Evolutionary conservation across 805 yeast genomes (phyloP), one percentile per base, ranked within the genome.

Genomic region (Candida maesae): DNA sequence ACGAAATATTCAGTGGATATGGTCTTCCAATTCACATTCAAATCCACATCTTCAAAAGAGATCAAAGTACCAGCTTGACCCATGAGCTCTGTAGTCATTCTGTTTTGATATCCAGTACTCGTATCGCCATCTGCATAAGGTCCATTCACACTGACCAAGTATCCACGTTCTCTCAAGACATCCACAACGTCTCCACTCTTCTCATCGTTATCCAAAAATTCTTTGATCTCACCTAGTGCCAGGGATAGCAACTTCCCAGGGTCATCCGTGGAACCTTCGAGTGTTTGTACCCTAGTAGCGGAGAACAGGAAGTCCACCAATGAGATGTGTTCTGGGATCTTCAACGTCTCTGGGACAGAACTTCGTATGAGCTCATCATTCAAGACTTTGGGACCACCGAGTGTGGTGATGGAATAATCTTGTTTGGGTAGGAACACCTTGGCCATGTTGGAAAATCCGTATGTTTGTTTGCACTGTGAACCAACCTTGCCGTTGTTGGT

Each of bases 261-360:
- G 21, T 43, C 46, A 7, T 39, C 43, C 2, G 38, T 26, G 8
- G 39, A 17, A 1, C 38, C 43, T 6, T 43, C 46, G 6, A 43
- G 19, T 16, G 31, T 35, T n/a, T 43, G 36, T 20, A 43, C 39
- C 2, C 46, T 18, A 4, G 35, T 35, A 5, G 46, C 20, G 3
- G 36, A 21, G 24, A 38, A 32, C 10, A 43, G 32, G 24, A 43
- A 39, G 39, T 43, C 46, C 2, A 39, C 42, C 14, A 43, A 14
- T 1, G 46, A 36, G 10, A 43, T 18, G 25, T 38, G 29, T 29
- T 43, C 46, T 4, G 46, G 46, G 25, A 43, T 38, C 26, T 39
- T 38, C 17, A 43, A 35, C 11, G 46, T 38, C 18, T 43, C 46
- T 15, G 46, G 43, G 12, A 43, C 33, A 6, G 42, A 38, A 19